Evolutionary conservation across 2,329 filamentous ascomycete genomes (phyloP), one percentile per base, ranked within the genome.

Genomic region (Fusarium sp.): DNA sequence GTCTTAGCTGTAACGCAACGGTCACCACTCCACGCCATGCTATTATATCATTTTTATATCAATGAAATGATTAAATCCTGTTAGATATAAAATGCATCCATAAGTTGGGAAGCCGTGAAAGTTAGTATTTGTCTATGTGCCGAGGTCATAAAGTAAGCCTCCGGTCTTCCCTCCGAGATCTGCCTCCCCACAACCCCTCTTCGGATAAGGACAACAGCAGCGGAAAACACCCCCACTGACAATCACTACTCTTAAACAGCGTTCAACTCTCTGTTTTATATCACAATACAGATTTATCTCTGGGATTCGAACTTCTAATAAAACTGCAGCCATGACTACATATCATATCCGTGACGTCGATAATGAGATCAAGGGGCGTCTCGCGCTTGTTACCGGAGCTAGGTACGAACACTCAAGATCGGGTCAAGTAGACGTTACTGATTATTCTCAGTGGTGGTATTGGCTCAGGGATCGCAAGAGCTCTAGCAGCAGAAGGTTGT

Each of bases 361-460:
- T 25, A 70, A 70, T 41, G 34, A 65, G 18, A 32, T 70, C 6
- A 44, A 57, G 8, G 67, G 67, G 2, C 53, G 67, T 4, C 58
- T 70, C 6, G 67, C 67, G 6, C 67, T 70, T 18, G 67, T 70
- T 0, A 70, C 67, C 4, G 67, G 67, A 12, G 62, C 67, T 7
- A 69, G 66, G 66, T 68, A 54, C 2, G 30, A 7, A n/a, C 18
- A 7, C 5, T 7, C 16, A 34, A 24, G 1, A 6, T 11, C 16
- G 12, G 6, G 6, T 13, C 18, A 6, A n/a, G 1, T 13, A 3
- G 1, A 1, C 18, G 1, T 4, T 5, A 8, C 29, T 67, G 9
- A 62, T 5, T 0, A 10, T 3, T 11, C 1, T 3, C 25, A 70
- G 67, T 25, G 67, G 67, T 13, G 67, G 67, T 0, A 70, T 70